A percentile compares a stretch with the other conserved stretches of the same genome.
Conservation (phyloP, 2,329 filamentous ascomycete genomes). For the Hymenoscyphus repandus region DNA sequence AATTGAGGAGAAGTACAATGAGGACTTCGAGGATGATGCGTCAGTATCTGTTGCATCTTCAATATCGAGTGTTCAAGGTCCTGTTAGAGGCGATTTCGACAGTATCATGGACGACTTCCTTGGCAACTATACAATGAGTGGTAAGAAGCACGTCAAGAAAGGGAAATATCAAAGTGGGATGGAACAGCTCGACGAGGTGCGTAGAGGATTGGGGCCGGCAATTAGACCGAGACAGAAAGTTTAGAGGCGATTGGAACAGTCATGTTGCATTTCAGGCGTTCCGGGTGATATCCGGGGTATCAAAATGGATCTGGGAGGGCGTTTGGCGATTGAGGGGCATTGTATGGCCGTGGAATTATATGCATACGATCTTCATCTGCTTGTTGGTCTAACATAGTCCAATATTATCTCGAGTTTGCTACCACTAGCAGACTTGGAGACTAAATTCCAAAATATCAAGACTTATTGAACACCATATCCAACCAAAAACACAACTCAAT, state of each 20-base stretch:
- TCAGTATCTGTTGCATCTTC: slow-evolving; percentile 60
- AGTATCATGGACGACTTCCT: slow-evolving; percentile 91
- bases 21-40: slow-evolving; percentile 57
- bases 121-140: slow-evolving; percentile 63
- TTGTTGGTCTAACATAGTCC: no score
- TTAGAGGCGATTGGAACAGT: neutral
- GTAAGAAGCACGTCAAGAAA: slow-evolving; percentile 74
- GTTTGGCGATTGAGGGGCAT: no score
- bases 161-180: slow-evolving; percentile 75
- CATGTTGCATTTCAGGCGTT: no score
- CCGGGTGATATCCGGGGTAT: no score
- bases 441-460: no score
- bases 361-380: no score
- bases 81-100: slow-evolving; percentile 75
- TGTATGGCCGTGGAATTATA: no score
- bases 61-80: slow-evolving; percentile 62
- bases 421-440: no score
- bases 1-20: slow-evolving; percentile 76
- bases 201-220: slow-evolving; percentile 73
- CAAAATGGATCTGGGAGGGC: no score
- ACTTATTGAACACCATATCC: no score
- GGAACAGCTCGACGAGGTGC: slow-evolving; percentile 85
- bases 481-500: no score
- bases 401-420: no score
- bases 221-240: slow-evolving; percentile 40